phyloP scores from a whole-genome alignment of 176 grass and related monocot species.

The Chrysopogon serrulatus region DNA sequence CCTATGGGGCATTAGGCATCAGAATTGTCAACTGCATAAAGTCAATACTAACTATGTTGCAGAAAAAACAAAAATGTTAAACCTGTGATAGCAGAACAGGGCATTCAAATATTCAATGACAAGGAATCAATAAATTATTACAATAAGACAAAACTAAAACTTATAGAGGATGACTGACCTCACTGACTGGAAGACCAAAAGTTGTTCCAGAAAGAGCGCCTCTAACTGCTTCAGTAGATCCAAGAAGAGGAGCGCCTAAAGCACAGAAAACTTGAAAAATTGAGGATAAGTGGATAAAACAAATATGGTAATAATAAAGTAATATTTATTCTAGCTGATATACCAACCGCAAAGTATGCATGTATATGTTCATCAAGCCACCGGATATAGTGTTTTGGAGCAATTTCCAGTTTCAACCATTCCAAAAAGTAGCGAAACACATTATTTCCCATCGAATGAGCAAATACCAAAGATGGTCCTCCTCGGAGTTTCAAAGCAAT shows the following conservation, averaged over 20 bases:
- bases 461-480: conserved; percentile 94
- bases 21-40: conserved; percentile 5
- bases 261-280: neutral
- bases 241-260: conserved; percentile 91
- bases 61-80: neutral
- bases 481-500: conserved; percentile 82
- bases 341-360: conserved; percentile 97
- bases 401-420: conserved; percentile 97
- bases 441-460: conserved; percentile 98
- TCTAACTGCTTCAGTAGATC: conserved; percentile 68
- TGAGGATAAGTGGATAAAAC: conserved; percentile 10
- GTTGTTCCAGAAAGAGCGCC: conserved; percentile 67
- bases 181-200: conserved; percentile 88
- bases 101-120: neutral
- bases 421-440: conserved; percentile 96
- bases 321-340: conserved; percentile 6
- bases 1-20: conserved; percentile 3
- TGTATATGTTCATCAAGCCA: conserved; percentile 96
- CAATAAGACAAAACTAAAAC: conserved; percentile 5
- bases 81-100: neutral
- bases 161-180: conserved; percentile 42
- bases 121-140: neutral
- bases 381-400: conserved; percentile 76
- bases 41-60: neutral
- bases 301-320: conserved; percentile 5